Evolutionary conservation across 2,329 filamentous ascomycete species (phyloP).

Genomic region (Phyllosticta citrichinensis): DNA sequence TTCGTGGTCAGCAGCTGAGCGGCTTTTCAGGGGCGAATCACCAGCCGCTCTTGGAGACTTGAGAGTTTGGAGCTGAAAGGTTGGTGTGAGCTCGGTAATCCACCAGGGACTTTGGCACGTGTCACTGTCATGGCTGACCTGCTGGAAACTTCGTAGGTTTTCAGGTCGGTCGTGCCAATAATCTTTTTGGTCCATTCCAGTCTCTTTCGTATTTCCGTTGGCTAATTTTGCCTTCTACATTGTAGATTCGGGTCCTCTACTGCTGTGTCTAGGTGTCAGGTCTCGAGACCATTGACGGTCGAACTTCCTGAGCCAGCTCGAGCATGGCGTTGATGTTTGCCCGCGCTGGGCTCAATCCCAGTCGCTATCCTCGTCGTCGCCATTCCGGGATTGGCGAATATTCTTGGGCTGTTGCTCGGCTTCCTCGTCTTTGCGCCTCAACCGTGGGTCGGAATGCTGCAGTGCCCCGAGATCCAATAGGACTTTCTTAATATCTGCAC

Average conservation of each 20-base stretch:
- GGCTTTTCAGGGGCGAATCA: not conserved
- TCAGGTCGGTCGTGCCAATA: no score
- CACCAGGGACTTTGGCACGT: no score
- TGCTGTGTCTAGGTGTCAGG: no score
- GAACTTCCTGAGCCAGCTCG: not conserved
- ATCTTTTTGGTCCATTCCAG: no score
- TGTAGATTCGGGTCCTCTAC: no score
- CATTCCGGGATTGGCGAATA: constrained; percentile 37
- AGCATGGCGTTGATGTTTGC: not conserved
- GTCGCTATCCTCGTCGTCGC: constrained; percentile 45
- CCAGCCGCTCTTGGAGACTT: not conserved
- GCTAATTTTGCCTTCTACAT: no score
- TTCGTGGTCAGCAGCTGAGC: not conserved
- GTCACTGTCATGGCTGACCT: no score
- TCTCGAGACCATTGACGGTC: no score
- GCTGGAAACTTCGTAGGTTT: no score
- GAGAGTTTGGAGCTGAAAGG: no score
- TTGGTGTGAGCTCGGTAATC: not conserved
- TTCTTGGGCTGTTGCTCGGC: constrained; percentile 48
- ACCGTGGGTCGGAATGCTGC: constrained; percentile 64
- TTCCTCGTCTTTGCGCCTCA: constrained; percentile 49
- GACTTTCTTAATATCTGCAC: constrained; percentile 62
- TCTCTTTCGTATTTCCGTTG: no score
- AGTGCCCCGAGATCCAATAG: constrained; percentile 76
- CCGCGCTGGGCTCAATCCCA: constrained; percentile 41